A percentile compares a stretch with the other conserved stretches of the same genome.
These are phyloP conservation scores for Penicillium crustosum DNA, from an alignment of 2,329 filamentous ascomycete species.

Conservation along the genomic window DNA sequence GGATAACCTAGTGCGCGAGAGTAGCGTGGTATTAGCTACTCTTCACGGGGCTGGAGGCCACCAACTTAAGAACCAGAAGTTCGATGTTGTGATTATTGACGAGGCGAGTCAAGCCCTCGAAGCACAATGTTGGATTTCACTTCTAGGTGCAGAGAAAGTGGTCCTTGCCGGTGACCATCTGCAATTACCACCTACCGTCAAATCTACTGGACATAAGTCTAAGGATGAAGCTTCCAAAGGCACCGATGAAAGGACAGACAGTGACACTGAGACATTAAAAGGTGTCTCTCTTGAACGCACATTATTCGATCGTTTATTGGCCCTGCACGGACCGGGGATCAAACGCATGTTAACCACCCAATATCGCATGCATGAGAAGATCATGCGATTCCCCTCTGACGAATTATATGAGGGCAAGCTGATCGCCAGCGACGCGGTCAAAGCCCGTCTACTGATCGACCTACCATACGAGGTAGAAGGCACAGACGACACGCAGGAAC, in stretches of 20 bases:
- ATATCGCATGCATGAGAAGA: conserved; percentile 95
- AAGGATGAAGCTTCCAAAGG: conserved; percentile 35
- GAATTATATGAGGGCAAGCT: conserved; percentile 83
- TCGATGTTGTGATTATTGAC: conserved; percentile 93
- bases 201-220: conserved; percentile 58
- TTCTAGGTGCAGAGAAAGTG: conserved; percentile 76
- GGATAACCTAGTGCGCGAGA: conserved; percentile 68
- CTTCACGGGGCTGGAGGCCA: conserved; percentile 87
- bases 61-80: conserved; percentile 74
- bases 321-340: conserved; percentile 75
- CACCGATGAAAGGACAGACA: conserved; percentile 33
- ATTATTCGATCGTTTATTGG: conserved; percentile 83
- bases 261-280: conserved; percentile 40
- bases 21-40: conserved; percentile 87
- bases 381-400: conserved; percentile 91
- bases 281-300: conserved; percentile 77
- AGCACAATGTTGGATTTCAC: conserved; percentile 93
- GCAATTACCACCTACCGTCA: conserved; percentile 92
- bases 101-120: conserved; percentile 95
- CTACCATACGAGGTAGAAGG: conserved; percentile 74
- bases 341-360: conserved; percentile 96
- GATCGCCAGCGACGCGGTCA: conserved; percentile 76
- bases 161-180: conserved; percentile 92
- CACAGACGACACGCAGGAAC: conserved; percentile 82
- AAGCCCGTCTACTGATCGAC: conserved; percentile 70